These are phyloP conservation scores for Malus sieversii DNA, from an alignment of 306 rosid species.

Conservation along the genomic window DNA sequence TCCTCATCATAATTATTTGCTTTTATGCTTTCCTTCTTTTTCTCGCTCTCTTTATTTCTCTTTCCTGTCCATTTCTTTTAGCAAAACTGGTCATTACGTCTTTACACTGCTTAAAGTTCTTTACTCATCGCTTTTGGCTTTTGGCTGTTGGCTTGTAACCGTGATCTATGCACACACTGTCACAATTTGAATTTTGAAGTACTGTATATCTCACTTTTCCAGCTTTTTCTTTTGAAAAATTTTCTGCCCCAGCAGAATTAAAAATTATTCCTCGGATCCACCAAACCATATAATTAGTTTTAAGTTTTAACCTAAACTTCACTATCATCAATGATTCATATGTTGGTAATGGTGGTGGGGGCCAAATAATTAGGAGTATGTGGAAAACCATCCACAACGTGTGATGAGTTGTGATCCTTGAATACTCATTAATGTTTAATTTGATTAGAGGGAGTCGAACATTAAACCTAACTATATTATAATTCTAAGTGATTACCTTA, in stretches of 20 bases:
- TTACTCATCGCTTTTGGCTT: neutral
- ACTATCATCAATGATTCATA: constrained; percentile 5
- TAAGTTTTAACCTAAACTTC: constrained; percentile 13
- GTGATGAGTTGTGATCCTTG: no score
- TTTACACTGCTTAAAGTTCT: constrained; percentile 13
- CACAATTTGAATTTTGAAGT: neutral
- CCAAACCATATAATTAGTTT: neutral
- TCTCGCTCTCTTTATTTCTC: neutral
- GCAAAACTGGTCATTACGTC: constrained; percentile 5
- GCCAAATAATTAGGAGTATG: neutral
- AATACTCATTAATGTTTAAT: no score
- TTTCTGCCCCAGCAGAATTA: neutral
- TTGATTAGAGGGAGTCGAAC: no score
- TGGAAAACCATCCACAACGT: no score
- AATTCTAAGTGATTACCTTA: no score
- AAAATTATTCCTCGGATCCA: constrained; percentile 22
- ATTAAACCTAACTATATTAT: no score
- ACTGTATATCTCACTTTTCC: neutral
- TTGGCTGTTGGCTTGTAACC: neutral
- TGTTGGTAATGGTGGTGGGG: constrained; percentile 4
- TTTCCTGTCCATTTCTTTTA: constrained; percentile 15
- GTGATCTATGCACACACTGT: neutral
- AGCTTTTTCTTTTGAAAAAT: neutral
- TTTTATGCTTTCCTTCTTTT: constrained; percentile 17
- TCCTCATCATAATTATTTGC: constrained; percentile 24